Conservation (phyloP, 352 stramenopile genomes). For the Phytophthora palmivora region DNA sequence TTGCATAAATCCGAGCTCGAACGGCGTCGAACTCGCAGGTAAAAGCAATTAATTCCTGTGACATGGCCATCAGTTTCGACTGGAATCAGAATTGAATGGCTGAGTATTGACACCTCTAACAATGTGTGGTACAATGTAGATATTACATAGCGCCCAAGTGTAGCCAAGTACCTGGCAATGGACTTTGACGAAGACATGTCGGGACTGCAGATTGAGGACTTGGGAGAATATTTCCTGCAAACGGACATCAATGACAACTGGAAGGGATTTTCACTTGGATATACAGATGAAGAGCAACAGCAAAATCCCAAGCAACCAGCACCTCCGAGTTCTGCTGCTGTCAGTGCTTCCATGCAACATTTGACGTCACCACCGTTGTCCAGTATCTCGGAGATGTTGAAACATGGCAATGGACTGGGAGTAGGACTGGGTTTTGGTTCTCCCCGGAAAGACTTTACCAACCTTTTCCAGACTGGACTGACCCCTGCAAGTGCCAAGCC, state of each 20-base stretch:
- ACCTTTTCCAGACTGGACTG: constrained; percentile 33
- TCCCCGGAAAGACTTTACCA: constrained; percentile 39
- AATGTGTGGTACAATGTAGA: not conserved
- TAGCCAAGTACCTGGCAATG: constrained; percentile 33
- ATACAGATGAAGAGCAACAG: constrained; percentile 58
- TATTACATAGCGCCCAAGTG: not conserved
- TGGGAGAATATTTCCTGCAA: constrained; percentile 77
- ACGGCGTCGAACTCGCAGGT: constrained; percentile 4
- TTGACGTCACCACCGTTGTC: constrained; percentile 51
- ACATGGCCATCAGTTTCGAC: constrained; percentile 3
- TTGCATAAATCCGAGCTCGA: constrained; percentile 21
- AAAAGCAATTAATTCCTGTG: constrained; percentile 10
- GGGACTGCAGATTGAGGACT: constrained; percentile 75
- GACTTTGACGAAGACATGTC: constrained; percentile 79
- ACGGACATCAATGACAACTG: constrained; percentile 67
- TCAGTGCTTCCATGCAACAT: constrained; percentile 21
- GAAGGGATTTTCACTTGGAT: constrained; percentile 77
- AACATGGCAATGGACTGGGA: constrained; percentile 37
- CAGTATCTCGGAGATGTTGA: constrained; percentile 56
- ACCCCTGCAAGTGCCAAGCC: constrained; percentile 34
- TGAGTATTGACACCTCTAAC: not conserved
- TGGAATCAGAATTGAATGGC: constrained; percentile 8
- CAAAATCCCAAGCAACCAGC: constrained; percentile 15
- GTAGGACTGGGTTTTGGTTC: constrained; percentile 36
- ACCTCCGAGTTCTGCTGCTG: constrained; percentile 10